Conservation (phyloP, 768 basidiomycete genomes). For the Guyanaporus albipodus region DNA sequence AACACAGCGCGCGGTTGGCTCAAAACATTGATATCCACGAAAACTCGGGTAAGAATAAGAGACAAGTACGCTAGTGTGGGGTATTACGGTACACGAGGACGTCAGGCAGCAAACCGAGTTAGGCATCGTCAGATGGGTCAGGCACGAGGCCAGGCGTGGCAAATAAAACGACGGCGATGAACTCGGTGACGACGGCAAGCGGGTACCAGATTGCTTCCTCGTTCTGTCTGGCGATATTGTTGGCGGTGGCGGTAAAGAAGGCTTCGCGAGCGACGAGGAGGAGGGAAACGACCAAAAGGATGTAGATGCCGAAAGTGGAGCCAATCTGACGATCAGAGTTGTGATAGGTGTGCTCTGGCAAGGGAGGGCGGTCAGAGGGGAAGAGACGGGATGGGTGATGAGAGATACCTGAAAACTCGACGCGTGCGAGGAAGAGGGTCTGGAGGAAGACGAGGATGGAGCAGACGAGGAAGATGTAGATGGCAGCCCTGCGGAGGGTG, state of each 20-base stretch:
- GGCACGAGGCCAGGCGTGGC: conserved; percentile 32
- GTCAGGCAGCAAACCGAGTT: neutral
- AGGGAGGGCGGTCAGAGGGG: neutral
- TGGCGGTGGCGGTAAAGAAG: conserved; percentile 29
- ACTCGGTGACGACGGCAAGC: conserved; percentile 30
- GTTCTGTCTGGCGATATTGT: conserved; percentile 13
- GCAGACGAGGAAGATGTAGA: conserved; percentile 31
- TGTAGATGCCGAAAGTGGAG: conserved; percentile 15
- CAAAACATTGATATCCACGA: neutral
- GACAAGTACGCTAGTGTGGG: conserved; percentile 5
- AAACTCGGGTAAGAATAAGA: neutral
- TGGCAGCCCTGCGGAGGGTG: conserved; percentile 24
- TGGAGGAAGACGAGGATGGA: conserved; percentile 18
- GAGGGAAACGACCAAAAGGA: conserved; percentile 23
- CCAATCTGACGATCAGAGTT: conserved; percentile 7
- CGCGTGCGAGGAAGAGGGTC: conserved; percentile 19
- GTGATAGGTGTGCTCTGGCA: conserved; percentile 11
- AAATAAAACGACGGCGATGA: conserved; percentile 29
- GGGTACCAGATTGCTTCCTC: conserved; percentile 33
- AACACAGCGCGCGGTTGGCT: conserved; percentile 1
- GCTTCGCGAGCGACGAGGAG: conserved; percentile 29
- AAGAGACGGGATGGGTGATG: rapidly evolving
- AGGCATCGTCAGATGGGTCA: neutral
- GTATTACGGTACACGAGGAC: neutral
- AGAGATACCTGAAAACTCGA: conserved; percentile 12